Conservation (phyloP, 352 stramenopile species). For the Aphanomyces cochlioides region DNA sequence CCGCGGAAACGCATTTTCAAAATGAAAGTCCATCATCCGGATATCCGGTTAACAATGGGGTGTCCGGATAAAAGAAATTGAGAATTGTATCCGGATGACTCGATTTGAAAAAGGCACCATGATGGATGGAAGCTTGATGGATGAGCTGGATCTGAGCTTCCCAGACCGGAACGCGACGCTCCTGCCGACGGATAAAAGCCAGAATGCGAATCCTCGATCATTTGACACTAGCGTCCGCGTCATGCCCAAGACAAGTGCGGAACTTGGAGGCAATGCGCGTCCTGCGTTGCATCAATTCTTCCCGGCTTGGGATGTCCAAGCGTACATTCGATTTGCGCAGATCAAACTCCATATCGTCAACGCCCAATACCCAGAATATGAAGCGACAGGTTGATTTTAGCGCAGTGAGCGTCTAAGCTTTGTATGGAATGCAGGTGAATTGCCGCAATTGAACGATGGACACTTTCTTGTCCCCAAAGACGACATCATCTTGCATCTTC, state of each 20-base stretch:
- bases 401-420: neutral
- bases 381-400: constrained; percentile 52
- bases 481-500: constrained; percentile 82
- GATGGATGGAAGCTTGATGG: constrained; percentile 5
- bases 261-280: constrained; percentile 49
- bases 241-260: constrained; percentile 59
- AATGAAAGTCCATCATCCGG: neutral
- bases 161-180: constrained; percentile 26
- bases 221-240: constrained; percentile 39
- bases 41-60: neutral
- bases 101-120: neutral
- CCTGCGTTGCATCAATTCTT: constrained; percentile 82
- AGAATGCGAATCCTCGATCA: neutral
- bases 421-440: constrained; percentile 41
- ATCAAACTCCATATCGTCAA: constrained; percentile 80
- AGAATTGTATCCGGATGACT: too few species aligned
- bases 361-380: constrained; percentile 75
- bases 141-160: constrained; percentile 27
- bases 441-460: constrained; percentile 80
- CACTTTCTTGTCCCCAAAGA: constrained; percentile 83
- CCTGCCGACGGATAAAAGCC: constrained; percentile 21
- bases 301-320: constrained; percentile 78
- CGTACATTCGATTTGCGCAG: constrained; percentile 73
- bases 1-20: constrained; percentile 72
- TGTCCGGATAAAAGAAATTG: too few species aligned